Percentiles rank a stretch among this genome's conserved stretches.
phyloP scores from a whole-genome alignment of 257 asterid genomes.

The Nicotiana sylvestris region DNA sequence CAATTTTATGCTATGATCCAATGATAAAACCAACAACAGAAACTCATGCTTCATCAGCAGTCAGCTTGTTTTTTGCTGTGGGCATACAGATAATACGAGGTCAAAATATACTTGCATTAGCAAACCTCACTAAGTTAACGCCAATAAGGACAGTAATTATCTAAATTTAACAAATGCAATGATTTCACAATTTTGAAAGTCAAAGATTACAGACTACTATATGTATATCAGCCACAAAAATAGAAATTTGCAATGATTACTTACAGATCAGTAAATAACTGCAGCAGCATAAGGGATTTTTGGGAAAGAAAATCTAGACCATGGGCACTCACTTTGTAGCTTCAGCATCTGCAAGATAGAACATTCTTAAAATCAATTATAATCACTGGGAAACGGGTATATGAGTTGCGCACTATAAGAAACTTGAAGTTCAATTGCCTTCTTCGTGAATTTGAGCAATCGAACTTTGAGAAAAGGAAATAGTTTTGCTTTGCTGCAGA shows the following conservation, averaged over 20 bases:
- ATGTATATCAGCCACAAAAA: neutral
- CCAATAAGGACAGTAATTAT: too few species aligned
- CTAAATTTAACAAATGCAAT: too few species aligned
- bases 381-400: neutral
- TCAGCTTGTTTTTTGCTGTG: too few species aligned
- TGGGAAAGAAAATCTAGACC: neutral
- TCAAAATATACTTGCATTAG: neutral
- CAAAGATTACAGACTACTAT: neutral
- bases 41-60: neutral
- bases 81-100: neutral
- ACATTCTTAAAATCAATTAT: neutral
- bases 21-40: neutral
- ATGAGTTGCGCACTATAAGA: neutral
- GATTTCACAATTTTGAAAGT: neutral
- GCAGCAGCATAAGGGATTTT: neutral
- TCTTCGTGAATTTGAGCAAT: neutral
- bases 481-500: neutral
- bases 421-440: neutral
- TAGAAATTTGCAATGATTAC: neutral
- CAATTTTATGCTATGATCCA: neutral
- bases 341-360: neutral
- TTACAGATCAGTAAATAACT: neutral
- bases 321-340: neutral
- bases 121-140: too few species aligned
- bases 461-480: neutral